Evolutionary conservation across 139 green algal genomes (phyloP), one percentile per base, ranked within the genome.

Genomic region (Haematococcus lacustris): DNA sequence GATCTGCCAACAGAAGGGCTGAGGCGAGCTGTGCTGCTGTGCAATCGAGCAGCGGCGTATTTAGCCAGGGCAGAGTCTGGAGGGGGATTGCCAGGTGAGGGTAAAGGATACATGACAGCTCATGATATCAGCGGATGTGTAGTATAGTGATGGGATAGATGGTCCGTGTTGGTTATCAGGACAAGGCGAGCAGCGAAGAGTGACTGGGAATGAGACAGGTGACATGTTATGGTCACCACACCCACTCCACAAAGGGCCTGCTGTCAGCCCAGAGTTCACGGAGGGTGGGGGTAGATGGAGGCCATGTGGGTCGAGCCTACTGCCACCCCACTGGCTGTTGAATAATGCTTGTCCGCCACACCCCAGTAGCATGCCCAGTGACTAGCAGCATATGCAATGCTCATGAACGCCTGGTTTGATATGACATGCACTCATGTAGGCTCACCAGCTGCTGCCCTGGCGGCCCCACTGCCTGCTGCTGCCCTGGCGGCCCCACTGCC

Each of bases 21-120:
- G 7, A 51, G 77, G 3, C 60, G 77, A 1, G 77, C 77, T 0
- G 32, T 41, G 3, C 63, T 70, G n/a, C 77, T 77, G 40, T 66
- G 64, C 61, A 78, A 78, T 68, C 41, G 77, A 0, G 77, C 77
- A 1, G 77, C 77, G 2, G 77, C 77, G 0, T 82, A 82, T 39
- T 63, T 82, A 47, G 71, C 72, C 3, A 60, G 77, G 0, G 77
- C 68, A 35, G 73, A 40, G 0, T 40, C 40, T 2, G 73, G 66
- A 3, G 28, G 66, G 28, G 66, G 39, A 28, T 40, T 2, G 39
- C 28, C 66, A 38, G 39, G 39, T 71, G 66, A 13, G 63, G 5
- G 37, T 23, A 21, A 4, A 25, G 63, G 7, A 32, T 32, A 23
- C 3, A 21, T 7, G 57, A 17, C 57, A 21, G 37, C 37, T 26